phyloP scores from a whole-genome alignment of 2,329 filamentous ascomycete genomes.

The Colletotrichum cuscutae region DNA sequence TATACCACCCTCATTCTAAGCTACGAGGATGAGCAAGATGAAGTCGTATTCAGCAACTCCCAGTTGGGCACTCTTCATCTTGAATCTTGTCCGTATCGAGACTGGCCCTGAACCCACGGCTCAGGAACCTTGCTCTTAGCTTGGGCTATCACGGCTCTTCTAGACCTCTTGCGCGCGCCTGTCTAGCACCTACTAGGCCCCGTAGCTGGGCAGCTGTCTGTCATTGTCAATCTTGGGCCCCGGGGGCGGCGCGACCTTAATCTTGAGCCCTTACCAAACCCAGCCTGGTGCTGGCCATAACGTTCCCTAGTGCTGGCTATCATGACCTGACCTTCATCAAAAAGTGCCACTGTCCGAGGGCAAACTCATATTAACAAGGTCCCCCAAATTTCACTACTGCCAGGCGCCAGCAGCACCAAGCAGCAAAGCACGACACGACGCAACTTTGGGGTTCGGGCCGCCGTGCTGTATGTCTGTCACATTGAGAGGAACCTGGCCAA shows the following conservation, averaged over 20 bases:
- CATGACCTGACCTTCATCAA: neutral
- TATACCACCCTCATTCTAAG: neutral
- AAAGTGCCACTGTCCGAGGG: neutral
- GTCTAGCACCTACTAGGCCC: neutral
- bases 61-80: neutral
- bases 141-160: neutral
- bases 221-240: conserved; percentile 21
- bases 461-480: neutral
- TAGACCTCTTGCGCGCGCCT: neutral
- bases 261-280: conserved; percentile 6
- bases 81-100: neutral
- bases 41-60: neutral
- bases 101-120: neutral
- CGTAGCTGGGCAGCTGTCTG: conserved; percentile 14
- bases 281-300: conserved; percentile 6
- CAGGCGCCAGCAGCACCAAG: too few species aligned
- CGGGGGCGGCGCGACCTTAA: neutral
- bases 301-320: neutral
- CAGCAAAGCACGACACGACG: neutral
- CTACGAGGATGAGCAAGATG: neutral
- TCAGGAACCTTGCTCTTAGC: conserved; percentile 19
- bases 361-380: neutral
- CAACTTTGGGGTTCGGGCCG: neutral
- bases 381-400: neutral
- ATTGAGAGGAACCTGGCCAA: neutral